Conservation (phyloP, 2,329 filamentous ascomycete species). For the Penicillium crustosum region DNA sequence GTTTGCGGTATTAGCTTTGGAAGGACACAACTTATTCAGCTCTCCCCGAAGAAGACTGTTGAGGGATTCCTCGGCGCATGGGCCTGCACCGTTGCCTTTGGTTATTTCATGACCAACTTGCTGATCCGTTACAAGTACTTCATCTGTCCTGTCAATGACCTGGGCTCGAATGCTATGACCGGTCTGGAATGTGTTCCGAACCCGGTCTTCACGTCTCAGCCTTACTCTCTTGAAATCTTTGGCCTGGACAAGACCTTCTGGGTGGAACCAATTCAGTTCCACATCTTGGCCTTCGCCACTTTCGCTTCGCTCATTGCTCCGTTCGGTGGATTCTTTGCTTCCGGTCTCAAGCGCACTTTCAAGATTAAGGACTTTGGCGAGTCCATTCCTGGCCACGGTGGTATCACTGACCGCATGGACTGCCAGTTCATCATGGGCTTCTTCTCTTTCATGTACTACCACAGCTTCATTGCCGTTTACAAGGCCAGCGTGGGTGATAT, state of each 20-base stretch:
- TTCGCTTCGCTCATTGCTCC: conserved; percentile 96
- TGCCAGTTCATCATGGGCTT: conserved; percentile 99
- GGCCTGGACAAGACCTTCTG: conserved; percentile 71
- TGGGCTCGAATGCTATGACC: conserved; percentile 89
- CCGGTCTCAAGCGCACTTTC: conserved; percentile 95
- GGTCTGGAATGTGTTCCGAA: conserved; percentile 88
- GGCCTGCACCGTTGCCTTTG: conserved; percentile 90
- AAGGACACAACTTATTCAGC: conserved; percentile 92
- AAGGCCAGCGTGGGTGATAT: conserved; percentile 82
- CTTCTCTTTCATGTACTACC: conserved; percentile 98
- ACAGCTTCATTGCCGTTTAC: conserved; percentile 90
- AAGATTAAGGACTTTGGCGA: conserved; percentile 99
- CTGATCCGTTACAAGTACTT: conserved; percentile 94
- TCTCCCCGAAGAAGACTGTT: conserved; percentile 98
- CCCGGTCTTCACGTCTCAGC: conserved; percentile 80
- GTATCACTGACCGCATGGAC: conserved; percentile 98
- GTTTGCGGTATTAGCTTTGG: conserved; percentile 97
- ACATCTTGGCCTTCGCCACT: conserved; percentile 83
- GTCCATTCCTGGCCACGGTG: conserved; percentile 94
- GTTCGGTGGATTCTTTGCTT: conserved; percentile 98
- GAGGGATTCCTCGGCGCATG: conserved; percentile 95
- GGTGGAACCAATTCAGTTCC: conserved; percentile 86
- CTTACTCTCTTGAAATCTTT: conserved; percentile 70
- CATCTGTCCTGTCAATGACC: conserved; percentile 94
- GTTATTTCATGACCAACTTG: conserved; percentile 75